Base-by-base conservation (phyloP, 2,329 filamentous ascomycete species). In the Alternaria burnsii region DNA sequence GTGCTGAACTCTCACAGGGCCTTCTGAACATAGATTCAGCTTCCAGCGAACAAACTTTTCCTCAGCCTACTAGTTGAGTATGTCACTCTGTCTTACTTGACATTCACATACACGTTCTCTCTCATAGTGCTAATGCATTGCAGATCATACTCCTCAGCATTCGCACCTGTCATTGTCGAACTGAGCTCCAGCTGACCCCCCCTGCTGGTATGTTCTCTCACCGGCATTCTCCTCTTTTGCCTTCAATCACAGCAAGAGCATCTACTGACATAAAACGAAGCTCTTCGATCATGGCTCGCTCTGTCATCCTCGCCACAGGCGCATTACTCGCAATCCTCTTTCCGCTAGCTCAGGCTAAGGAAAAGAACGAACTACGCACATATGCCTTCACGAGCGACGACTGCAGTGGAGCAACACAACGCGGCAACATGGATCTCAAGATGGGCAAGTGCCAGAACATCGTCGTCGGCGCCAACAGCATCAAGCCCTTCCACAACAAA, bases 351-450 rank as follows among this genome's bases (percentile, higher is more conserved):
- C 52, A 69, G 9, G 70, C 67, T 51, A 62, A 60, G 22, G 66
- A 61, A 32, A 48, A 64, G 32, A 50, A 36, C 4, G 67, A 63
- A 46, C 32, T 73, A 20, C 48, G 58, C 8, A 16, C 70, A 28
- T 68, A 61, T 26, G 26, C 54, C 34, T 76, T 69, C 58, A n/a
- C 20, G 38, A 60, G 43, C 16, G 30, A 56, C 10, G 47, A 62
- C 46, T 76, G 73, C 55, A 46, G 56, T 5, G 71, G 64, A 36
- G 16, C 58, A 8, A 63, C 71, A 6, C 30, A 59, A 2, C 57
- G 48, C 18, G 50, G 38, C 28, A 67, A 70, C 8, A 34, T 65
- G 47, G 69, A 74, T 44, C n/a, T 73, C 48, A 60, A 64, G 20
- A 40, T 41, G n/a, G 58, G 56, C 28, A 16, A 68, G 6, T 76